Evolutionary conservation across 2,329 filamentous ascomycete genomes (phyloP), one percentile per base, ranked within the genome.

Genomic region (Lecanosticta acicola): DNA sequence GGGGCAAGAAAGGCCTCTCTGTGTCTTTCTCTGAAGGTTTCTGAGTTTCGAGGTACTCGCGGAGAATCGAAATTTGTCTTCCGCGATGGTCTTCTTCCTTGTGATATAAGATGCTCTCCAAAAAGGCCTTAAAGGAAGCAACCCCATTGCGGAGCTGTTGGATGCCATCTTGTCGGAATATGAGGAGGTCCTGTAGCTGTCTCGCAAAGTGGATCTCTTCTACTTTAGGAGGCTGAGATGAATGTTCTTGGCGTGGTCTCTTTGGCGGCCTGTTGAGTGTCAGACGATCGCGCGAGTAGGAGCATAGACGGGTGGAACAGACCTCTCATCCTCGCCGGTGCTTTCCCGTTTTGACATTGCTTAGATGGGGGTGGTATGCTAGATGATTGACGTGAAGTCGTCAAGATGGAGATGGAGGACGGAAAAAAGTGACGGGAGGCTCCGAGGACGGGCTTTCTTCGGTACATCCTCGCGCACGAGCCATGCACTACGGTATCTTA

Each of bases 121-220:
- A 79, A 36, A 90, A 80, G 5, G 72, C 67, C 62, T 87, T 87
- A 69, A 87, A 79, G 0, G 81, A 81, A 57, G 81, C 78, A 9
- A 87, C 74, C 16, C 80, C 83, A 68, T 85, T 84, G 63, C 84
- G 78, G 59, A 83, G 75, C 66, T 79, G 73, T 60, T 73, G 70
- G 64, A 80, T 68, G 64, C 57, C 63, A 54, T 88, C 82, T 66
- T 88, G 84, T 55, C 85, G 76, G 60, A 89, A 89, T 45, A 74
- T 68, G 33, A 93, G 74, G 36, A 88, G 72, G 49, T 81, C 75
- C 59, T 77, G 78, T 49, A 93, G 72, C 61, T 93, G 84, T 42
- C 79, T 75, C 52, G 77, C 75, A 32, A 80, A 80, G 39, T 73
- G 69, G 38, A 87, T 73, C 32, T 83, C 78, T 54, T 84, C 80